Percentiles rank a stretch among this genome's conserved stretches.
Evolutionary conservation across 805 yeast genomes (phyloP).

Genomic region (Brettanomyces sp.): DNA sequence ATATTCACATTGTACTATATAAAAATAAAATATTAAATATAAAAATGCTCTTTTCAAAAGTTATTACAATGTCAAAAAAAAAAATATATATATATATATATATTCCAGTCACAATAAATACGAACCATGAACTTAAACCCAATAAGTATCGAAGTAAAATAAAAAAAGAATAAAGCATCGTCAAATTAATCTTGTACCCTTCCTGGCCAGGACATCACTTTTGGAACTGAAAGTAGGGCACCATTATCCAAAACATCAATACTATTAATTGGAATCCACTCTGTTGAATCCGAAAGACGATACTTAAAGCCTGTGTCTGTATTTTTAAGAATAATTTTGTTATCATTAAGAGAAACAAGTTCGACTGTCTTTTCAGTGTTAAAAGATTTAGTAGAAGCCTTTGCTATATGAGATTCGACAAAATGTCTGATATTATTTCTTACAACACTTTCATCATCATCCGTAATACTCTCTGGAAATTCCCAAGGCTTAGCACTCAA

Average conservation of each 20-base stretch:
- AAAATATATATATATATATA: no score
- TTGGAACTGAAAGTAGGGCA: conserved; percentile 32
- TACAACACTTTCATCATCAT: conserved; percentile 37
- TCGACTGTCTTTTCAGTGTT: conserved; percentile 17
- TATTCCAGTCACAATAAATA: no score
- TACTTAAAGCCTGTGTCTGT: conserved; percentile 27
- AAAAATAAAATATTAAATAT: not conserved
- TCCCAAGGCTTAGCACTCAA: conserved; percentile 69
- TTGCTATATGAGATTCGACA: conserved; percentile 54
- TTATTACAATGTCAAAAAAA: not conserved
- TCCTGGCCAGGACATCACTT: conserved; percentile 29
- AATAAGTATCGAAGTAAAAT: not conserved
- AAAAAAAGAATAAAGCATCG: not conserved
- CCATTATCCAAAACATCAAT: conserved; percentile 36
- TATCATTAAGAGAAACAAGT: conserved; percentile 25
- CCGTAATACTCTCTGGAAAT: conserved; percentile 47
- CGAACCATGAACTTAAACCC: no score
- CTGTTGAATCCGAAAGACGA: conserved; percentile 20
- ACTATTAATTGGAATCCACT: conserved; percentile 27
- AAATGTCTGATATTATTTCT: conserved; percentile 46
- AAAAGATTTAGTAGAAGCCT: conserved; percentile 15
- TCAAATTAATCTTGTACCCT: conserved; percentile 3
- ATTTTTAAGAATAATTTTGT: conserved; percentile 27
- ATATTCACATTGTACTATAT: not conserved
- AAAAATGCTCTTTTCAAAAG: not conserved